These are phyloP conservation scores for Nitzschia sp. DNA, from an alignment of 108 stramenopile species.

Conservation along the genomic window DNA sequence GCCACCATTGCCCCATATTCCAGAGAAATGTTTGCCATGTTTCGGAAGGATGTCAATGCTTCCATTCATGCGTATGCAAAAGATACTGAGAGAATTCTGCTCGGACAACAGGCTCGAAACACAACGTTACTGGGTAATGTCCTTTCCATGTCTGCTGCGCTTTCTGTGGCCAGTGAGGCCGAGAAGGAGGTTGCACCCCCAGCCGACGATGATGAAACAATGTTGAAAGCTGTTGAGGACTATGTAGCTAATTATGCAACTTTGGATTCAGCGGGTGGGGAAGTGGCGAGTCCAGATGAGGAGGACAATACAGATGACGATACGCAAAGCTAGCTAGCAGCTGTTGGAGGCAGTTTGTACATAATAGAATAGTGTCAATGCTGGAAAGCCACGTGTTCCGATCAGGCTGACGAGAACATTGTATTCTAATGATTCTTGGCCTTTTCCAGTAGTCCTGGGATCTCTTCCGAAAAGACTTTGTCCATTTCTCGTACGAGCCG, in stretches of 20 bases:
- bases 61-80: too few species aligned
- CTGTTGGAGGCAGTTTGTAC: too few species aligned
- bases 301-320: background rate
- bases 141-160: too few species aligned
- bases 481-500: slow-evolving; percentile 87
- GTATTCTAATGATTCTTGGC: slow-evolving; percentile 47
- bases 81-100: too few species aligned
- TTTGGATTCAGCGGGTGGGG: background rate
- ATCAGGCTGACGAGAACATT: too few species aligned
- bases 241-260: background rate
- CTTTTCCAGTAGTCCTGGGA: slow-evolving; percentile 82
- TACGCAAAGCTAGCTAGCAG: background rate
- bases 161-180: too few species aligned
- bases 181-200: too few species aligned
- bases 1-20: background rate
- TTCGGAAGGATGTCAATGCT: too few species aligned
- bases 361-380: too few species aligned
- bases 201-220: too few species aligned
- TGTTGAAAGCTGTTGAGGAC: background rate
- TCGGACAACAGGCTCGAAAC: too few species aligned
- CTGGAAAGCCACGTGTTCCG: background rate
- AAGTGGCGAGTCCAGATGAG: background rate
- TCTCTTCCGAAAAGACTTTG: slow-evolving; percentile 81
- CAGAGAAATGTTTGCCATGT: background rate
- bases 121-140: too few species aligned